Conservation (phyloP, 805 yeast species). For the Lipomyces yamadae region DNA sequence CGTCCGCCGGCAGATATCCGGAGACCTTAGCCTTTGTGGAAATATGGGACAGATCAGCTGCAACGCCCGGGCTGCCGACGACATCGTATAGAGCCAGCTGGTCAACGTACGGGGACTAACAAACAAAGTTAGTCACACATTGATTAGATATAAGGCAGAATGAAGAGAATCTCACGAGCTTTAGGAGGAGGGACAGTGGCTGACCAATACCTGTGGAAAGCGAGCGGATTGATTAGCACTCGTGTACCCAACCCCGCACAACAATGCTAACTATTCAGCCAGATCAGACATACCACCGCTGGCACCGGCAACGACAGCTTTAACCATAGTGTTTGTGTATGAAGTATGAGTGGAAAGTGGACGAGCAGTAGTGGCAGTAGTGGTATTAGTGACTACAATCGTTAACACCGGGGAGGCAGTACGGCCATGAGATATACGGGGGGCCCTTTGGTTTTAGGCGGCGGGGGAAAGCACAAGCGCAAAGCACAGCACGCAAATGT, state of each 20-base stretch:
- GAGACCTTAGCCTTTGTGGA: slow-evolving; percentile 66
- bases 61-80: slow-evolving; percentile 83
- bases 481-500: background rate
- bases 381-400: too few relatives aligned
- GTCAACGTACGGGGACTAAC: slow-evolving; percentile 56
- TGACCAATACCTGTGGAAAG: slow-evolving; percentile 74
- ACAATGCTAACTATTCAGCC: background rate
- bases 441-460: background rate
- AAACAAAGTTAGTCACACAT: too few relatives aligned
- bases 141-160: background rate
- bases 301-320: slow-evolving; percentile 73
- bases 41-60: slow-evolving; percentile 85
- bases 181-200: slow-evolving; percentile 81
- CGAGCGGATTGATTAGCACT: background rate
- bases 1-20: slow-evolving; percentile 66
- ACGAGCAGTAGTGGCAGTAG: background rate
- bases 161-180: slow-evolving; percentile 49
- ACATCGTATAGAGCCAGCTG: slow-evolving; percentile 83
- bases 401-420: background rate
- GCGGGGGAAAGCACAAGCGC: background rate
- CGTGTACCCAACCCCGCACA: background rate
- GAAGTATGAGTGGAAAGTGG: background rate
- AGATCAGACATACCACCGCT: slow-evolving; percentile 36
- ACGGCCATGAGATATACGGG: background rate
- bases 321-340: slow-evolving; percentile 42